Evolutionary conservation across 2,329 filamentous ascomycete genomes (phyloP).

Genomic region (Macroventuria anomochaeta): DNA sequence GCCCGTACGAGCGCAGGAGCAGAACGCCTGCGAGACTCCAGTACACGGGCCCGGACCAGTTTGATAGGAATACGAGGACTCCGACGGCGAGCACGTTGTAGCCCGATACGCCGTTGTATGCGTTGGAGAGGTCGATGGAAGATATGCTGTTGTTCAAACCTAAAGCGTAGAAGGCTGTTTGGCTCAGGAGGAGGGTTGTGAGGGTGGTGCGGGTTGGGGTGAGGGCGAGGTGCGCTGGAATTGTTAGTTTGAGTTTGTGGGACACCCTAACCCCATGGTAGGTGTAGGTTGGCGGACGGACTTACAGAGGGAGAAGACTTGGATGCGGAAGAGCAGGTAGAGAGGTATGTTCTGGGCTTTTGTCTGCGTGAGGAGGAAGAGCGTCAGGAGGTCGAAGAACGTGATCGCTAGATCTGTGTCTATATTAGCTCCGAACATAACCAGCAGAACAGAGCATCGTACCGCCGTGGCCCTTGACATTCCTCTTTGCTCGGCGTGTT

Average conservation of each 20-base stretch:
- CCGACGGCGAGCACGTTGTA: constrained; percentile 87
- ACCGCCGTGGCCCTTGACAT: constrained; percentile 35
- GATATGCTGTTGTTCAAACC: constrained; percentile 95
- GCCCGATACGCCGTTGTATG: constrained; percentile 86
- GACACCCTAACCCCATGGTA: no score
- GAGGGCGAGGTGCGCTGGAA: constrained; percentile 53
- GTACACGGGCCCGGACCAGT: constrained; percentile 91
- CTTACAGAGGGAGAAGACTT: constrained; percentile 60
- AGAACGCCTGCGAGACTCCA: constrained; percentile 75
- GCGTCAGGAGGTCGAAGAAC: constrained; percentile 67
- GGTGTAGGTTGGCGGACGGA: no score
- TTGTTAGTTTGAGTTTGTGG: constrained; percentile 1
- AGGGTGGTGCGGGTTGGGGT: constrained; percentile 65
- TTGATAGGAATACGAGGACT: constrained; percentile 81
- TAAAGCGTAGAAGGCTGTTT: constrained; percentile 85
- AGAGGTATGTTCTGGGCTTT: constrained; percentile 84
- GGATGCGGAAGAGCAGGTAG: constrained; percentile 74
- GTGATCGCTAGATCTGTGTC: constrained; percentile 59
- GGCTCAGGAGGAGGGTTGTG: constrained; percentile 77
- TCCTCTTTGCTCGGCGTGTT: constrained; percentile 20
- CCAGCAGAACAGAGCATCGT: constrained; percentile 7
- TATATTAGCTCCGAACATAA: constrained; percentile 9
- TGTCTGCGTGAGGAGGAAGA: constrained; percentile 87
- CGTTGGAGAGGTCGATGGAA: constrained; percentile 90
- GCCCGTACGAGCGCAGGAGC: constrained; percentile 40